Conservation (phyloP, 495 filamentous ascomycete species). For the Lasiosphaeriaceae sp. region DNA sequence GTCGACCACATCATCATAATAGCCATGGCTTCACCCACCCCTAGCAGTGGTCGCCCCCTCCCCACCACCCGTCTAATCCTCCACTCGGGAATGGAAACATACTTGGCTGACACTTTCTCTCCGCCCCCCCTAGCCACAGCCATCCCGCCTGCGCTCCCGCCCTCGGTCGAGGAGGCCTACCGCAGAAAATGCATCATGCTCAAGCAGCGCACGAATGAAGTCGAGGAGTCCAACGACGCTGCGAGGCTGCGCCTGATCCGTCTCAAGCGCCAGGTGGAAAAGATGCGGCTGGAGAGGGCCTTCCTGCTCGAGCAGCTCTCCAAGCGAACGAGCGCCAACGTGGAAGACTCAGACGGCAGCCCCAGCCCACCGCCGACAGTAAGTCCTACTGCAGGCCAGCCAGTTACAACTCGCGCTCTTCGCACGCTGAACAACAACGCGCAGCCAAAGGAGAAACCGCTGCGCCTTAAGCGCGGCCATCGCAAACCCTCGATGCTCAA, state of each 20-base stretch:
- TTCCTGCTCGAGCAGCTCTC: constrained; percentile 86
- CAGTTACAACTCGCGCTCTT: constrained; percentile 14
- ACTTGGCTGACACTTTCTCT: neutral
- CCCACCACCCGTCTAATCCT: neutral
- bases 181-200: constrained; percentile 95
- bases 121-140: constrained; percentile 34
- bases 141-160: constrained; percentile 66
- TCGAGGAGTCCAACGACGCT: constrained; percentile 83
- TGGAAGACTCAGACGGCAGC: constrained; percentile 70
- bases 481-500: constrained; percentile 47
- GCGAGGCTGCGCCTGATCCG: constrained; percentile 75
- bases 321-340: constrained; percentile 77
- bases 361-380: constrained; percentile 69
- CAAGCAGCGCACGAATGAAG: constrained; percentile 82
- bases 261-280: constrained; percentile 75
- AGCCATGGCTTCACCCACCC: too few relatives aligned
- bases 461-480: constrained; percentile 80
- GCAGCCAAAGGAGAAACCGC: constrained; percentile 85
- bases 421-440: constrained; percentile 21
- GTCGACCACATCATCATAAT: too few relatives aligned
- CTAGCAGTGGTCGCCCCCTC: neutral
- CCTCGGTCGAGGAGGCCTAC: constrained; percentile 93
- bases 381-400: constrained; percentile 28
- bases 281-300: constrained; percentile 84
- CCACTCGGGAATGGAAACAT: neutral